These are phyloP conservation scores for Sicyos edulis DNA, from an alignment of 306 rosid species.

Conservation along the genomic window DNA sequence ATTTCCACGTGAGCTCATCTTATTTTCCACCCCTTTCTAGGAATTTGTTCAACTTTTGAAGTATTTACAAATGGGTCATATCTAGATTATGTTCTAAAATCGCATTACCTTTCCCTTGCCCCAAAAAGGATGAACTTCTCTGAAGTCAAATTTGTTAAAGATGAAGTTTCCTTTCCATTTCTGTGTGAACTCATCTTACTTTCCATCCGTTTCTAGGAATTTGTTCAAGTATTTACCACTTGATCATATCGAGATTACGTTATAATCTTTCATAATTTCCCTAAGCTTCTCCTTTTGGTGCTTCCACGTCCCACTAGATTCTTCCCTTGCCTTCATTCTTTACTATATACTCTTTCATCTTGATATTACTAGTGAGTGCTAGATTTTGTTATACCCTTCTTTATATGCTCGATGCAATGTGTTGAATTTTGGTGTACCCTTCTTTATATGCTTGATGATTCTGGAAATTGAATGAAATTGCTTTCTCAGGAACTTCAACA, in stretches of 20 bases:
- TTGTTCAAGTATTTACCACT: background rate
- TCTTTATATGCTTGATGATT: background rate
- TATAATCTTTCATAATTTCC: background rate
- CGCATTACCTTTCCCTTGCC: no score
- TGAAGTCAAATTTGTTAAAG: background rate
- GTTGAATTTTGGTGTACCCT: slow-evolving; percentile 5
- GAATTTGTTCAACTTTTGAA: background rate
- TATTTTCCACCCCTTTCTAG: background rate
- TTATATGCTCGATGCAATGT: background rate
- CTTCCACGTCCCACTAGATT: background rate
- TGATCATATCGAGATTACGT: background rate
- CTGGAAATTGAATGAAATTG: slow-evolving; percentile 5
- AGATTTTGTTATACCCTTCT: slow-evolving; percentile 6
- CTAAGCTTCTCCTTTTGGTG: background rate
- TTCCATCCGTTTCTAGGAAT: background rate
- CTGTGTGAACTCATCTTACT: background rate
- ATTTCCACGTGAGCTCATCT: background rate
- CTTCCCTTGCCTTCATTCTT: background rate
- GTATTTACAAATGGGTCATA: no score
- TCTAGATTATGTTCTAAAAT: no score
- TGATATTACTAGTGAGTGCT: slow-evolving; percentile 4
- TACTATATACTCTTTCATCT: background rate
- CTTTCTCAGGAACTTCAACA: slow-evolving; percentile 48
- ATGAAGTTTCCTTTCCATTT: background rate
- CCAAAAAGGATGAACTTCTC: no score